phyloP scores from a whole-genome alignment of 495 filamentous ascomycete species.

The Arthonia radiata region DNA sequence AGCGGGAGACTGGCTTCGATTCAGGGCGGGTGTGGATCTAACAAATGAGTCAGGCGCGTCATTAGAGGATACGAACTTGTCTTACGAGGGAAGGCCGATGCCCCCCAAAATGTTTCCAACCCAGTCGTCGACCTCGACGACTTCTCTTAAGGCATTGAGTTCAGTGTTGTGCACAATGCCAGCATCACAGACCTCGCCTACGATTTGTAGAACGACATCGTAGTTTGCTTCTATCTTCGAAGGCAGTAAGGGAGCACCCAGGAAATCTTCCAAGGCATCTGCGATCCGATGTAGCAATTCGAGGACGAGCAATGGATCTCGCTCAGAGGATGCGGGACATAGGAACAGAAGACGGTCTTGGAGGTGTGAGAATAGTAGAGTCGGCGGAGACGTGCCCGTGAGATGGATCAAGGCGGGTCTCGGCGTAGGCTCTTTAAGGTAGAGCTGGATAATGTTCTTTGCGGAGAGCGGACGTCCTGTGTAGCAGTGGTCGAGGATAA shows the following conservation, averaged over 20 bases:
- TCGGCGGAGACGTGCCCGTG: slow-evolving; percentile 59
- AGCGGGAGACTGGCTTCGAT: slow-evolving; percentile 1
- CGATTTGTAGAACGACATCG: slow-evolving; percentile 79
- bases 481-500: slow-evolving; percentile 44
- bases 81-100: slow-evolving; percentile 54
- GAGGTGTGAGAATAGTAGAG: slow-evolving; percentile 60
- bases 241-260: slow-evolving; percentile 69
- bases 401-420: slow-evolving; percentile 71
- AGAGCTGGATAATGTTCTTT: slow-evolving; percentile 52
- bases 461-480: slow-evolving; percentile 54
- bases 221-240: slow-evolving; percentile 71
- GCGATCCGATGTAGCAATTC: slow-evolving; percentile 89
- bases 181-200: slow-evolving; percentile 91
- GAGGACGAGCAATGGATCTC: slow-evolving; percentile 78
- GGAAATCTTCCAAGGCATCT: slow-evolving; percentile 84
- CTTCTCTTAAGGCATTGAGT: slow-evolving; percentile 73
- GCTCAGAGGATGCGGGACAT: slow-evolving; percentile 54
- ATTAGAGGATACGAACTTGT: neutral
- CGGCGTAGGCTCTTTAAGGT: slow-evolving; percentile 60
- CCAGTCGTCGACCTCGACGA: slow-evolving; percentile 71
- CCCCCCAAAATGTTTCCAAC: slow-evolving; percentile 79
- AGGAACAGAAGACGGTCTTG: slow-evolving; percentile 80
- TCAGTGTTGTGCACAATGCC: slow-evolving; percentile 79
- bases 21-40: slow-evolving; percentile 18
- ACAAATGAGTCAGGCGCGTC: neutral